phyloP scores from a whole-genome alignment of 176 grass and related monocot species.

The Avena insularis region DNA sequence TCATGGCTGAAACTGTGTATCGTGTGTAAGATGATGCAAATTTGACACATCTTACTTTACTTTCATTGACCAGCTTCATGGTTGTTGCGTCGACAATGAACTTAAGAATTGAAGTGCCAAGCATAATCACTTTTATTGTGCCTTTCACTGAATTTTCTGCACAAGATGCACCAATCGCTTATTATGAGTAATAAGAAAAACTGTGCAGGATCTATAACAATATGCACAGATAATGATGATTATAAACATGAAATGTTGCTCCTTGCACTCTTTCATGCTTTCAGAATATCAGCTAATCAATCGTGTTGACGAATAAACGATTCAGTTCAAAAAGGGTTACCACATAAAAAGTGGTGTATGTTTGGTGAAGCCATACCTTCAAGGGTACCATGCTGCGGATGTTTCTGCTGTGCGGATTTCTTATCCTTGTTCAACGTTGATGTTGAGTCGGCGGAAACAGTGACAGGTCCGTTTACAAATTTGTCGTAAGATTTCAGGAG shows the following conservation, averaged over 20 bases:
- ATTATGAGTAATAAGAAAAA: conserved; percentile 22
- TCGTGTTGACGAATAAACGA: neutral
- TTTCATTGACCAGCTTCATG: conserved; percentile 51
- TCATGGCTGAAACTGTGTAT: conserved; percentile 60
- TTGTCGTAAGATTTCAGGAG: conserved; percentile 68
- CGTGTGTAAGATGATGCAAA: conserved; percentile 66
- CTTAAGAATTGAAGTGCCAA: conserved; percentile 75
- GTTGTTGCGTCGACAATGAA: conserved; percentile 65
- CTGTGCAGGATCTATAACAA: neutral
- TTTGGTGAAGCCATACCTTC: conserved; percentile 47
- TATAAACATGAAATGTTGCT: neutral
- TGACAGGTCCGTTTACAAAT: conserved; percentile 45
- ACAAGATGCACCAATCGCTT: conserved; percentile 34
- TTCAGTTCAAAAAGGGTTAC: conserved; percentile 31
- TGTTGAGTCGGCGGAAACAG: conserved; percentile 8
- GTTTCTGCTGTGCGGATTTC: conserved; percentile 43
- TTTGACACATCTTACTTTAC: conserved; percentile 65
- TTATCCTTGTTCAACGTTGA: conserved; percentile 45
- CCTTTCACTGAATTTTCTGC: conserved; percentile 61
- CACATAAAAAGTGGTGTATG: neutral
- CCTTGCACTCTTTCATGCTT: conserved; percentile 1
- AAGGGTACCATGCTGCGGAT: conserved; percentile 47
- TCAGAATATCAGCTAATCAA: conserved; percentile 14
- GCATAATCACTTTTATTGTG: conserved; percentile 53
- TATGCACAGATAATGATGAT: conserved; percentile 8